A percentile compares a stretch with the other conserved stretches of the same genome.
Evolutionary conservation across 306 rosid species (phyloP).

Genomic region (Begonia masoniana): DNA sequence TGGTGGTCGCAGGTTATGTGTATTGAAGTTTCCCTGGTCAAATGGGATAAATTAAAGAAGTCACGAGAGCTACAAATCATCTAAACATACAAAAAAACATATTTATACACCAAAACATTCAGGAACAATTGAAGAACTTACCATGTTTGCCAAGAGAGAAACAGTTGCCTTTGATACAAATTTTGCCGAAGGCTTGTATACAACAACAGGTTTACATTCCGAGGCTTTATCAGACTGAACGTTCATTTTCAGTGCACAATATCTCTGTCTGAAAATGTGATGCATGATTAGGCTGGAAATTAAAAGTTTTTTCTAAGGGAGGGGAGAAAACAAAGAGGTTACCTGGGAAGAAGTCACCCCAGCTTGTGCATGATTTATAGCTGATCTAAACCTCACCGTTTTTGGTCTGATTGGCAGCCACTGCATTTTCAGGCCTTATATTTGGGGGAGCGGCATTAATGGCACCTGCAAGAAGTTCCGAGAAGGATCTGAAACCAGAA

Average conservation of each 20-base stretch:
- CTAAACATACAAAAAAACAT: too few species aligned
- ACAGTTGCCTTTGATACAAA: slow-evolving; percentile 67
- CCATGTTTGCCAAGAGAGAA: slow-evolving; percentile 79
- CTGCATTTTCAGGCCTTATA: slow-evolving; percentile 42
- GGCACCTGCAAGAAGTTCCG: slow-evolving; percentile 84
- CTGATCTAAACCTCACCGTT: slow-evolving; percentile 76
- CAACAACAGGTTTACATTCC: slow-evolving; percentile 34
- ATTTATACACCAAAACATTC: too few species aligned
- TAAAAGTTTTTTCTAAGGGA: background rate
- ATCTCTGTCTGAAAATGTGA: slow-evolving; percentile 36
- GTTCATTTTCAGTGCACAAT: slow-evolving; percentile 22
- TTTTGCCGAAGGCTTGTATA: slow-evolving; percentile 83
- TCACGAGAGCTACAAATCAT: too few species aligned
- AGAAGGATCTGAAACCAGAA: slow-evolving; percentile 67
- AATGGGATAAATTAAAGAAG: too few species aligned
- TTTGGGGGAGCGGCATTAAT: slow-evolving; percentile 40
- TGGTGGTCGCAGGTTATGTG: slow-evolving; percentile 27
- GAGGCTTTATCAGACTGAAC: slow-evolving; percentile 30
- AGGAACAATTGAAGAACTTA: slow-evolving; percentile 17
- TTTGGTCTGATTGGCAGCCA: slow-evolving; percentile 88
- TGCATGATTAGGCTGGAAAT: slow-evolving; percentile 13
- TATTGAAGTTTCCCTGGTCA: slow-evolving; percentile 52
- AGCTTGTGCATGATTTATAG: slow-evolving; percentile 21
- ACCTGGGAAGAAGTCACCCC: slow-evolving; percentile 56
- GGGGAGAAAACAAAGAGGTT: slow-evolving; percentile 7